These are phyloP conservation scores for Pinus albicaulis DNA, from an alignment of 75 land plant genomes.

Conservation along the genomic window DNA sequence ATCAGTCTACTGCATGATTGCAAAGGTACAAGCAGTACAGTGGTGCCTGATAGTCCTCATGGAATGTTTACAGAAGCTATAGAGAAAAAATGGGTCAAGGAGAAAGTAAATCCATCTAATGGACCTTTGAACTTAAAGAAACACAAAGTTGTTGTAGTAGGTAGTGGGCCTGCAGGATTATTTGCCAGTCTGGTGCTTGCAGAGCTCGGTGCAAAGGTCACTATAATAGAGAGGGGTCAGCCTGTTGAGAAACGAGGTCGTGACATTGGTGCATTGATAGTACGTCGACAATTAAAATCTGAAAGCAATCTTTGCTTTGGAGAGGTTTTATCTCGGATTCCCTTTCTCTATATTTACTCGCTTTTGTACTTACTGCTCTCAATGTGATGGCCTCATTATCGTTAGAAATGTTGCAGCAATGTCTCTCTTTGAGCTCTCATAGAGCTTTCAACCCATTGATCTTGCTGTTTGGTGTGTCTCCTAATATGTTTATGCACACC, in stretches of 20 bases:
- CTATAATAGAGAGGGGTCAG: slow-evolving; percentile 91
- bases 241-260: slow-evolving; percentile 92
- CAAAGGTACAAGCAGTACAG: background rate
- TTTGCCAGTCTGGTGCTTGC: slow-evolving; percentile 95
- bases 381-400: slow-evolving; percentile 10
- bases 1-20: slow-evolving; percentile 27
- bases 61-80: background rate
- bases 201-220: slow-evolving; percentile 89
- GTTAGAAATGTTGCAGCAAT: background rate
- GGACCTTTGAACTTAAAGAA: slow-evolving; percentile 11
- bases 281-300: slow-evolving; percentile 57
- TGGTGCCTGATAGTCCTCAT: background rate
- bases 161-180: slow-evolving; percentile 97
- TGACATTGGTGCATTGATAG: slow-evolving; percentile 93
- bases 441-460: background rate
- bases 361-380: background rate
- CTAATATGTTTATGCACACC: background rate
- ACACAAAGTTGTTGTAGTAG: slow-evolving; percentile 82
- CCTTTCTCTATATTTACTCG: background rate
- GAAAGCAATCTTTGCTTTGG: slow-evolving; percentile 99
- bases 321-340: slow-evolving; percentile 60
- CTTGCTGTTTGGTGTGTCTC: background rate
- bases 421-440: background rate
- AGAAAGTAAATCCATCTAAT: background rate
- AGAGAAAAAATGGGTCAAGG: background rate